phyloP scores from a whole-genome alignment of 176 grass and related monocot species.

The Tillandsia leiboldiana region DNA sequence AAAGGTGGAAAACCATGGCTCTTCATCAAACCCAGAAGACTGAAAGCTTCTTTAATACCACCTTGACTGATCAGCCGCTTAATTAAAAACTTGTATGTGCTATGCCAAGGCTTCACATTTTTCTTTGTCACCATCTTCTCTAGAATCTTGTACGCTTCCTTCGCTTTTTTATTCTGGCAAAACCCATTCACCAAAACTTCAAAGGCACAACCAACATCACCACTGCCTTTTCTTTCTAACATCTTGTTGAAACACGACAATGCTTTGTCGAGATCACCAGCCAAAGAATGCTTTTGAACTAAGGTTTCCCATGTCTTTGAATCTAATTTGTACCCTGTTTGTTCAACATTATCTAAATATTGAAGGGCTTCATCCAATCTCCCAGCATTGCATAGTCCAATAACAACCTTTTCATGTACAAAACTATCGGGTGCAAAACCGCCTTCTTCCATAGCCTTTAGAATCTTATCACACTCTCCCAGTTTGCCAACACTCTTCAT shows the following conservation, averaged over 20 bases:
- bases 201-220: slow-evolving; percentile 28
- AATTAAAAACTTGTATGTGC: slow-evolving; percentile 64
- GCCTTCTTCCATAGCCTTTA: slow-evolving; percentile 64
- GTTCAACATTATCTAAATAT: slow-evolving; percentile 36
- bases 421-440: slow-evolving; percentile 39
- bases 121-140: slow-evolving; percentile 39
- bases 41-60: slow-evolving; percentile 47
- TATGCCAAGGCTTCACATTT: slow-evolving; percentile 44
- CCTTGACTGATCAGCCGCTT: slow-evolving; percentile 37
- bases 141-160: slow-evolving; percentile 41
- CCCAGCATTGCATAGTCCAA: slow-evolving; percentile 45
- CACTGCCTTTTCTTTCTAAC: slow-evolving; percentile 27
- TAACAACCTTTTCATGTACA: slow-evolving; percentile 45
- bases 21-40: slow-evolving; percentile 58
- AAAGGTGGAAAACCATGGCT: slow-evolving; percentile 39
- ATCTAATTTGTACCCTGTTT: slow-evolving; percentile 48
- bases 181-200: slow-evolving; percentile 44
- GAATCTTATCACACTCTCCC: slow-evolving; percentile 53
- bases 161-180: slow-evolving; percentile 37
- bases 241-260: slow-evolving; percentile 38
- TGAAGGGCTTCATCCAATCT: slow-evolving; percentile 36
- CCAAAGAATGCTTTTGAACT: slow-evolving; percentile 36
- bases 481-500: slow-evolving; percentile 58
- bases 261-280: slow-evolving; percentile 33
- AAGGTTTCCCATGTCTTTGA: slow-evolving; percentile 40